Base-by-base conservation (phyloP, 1,284 basidiomycete species). In the Coriolopsis trogii region DNA sequence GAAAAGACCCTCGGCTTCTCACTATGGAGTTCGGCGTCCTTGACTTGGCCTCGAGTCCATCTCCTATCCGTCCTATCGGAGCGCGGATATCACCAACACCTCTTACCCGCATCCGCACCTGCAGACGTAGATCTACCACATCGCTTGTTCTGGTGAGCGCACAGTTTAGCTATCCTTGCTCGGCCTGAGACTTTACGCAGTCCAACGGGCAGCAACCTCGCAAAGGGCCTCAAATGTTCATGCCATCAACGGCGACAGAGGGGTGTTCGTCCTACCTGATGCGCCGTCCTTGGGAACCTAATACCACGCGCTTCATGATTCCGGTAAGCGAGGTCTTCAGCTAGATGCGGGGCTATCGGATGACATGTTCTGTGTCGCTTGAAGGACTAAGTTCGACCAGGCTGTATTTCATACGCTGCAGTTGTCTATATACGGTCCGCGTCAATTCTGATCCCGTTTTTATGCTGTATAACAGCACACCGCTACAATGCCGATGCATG, bases 391-490 rank as follows among this genome's bases (percentile, higher is more conserved):
- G 24, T 26, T 38, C 13, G 23, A n/a, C 18, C 18, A 21, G 16
- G 37, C n/a, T n/a, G n/a, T n/a, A n/a, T n/a, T n/a, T n/a, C n/a
- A n/a, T n/a, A n/a, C n/a, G n/a, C n/a, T n/a, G n/a, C n/a, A n/a
- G n/a, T n/a, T n/a, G n/a, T n/a, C n/a, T n/a, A n/a, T n/a, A n/a
- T n/a, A n/a, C n/a, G n/a, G n/a, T n/a, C n/a, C n/a, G n/a, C n/a
- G n/a, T n/a, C n/a, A n/a, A n/a, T n/a, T n/a, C n/a, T n/a, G n/a
- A n/a, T n/a, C n/a, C n/a, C n/a, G n/a, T n/a, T n/a, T n/a, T n/a
- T n/a, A n/a, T n/a, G n/a, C n/a, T n/a, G n/a, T n/a, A n/a, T 56
- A 49, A 56, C 55, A 51, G 55, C 51, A 56, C 39, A 43, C 47
- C 54, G 43, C 34, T 36, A 30, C n/a, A 36, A 56, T 15, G 31